Base-by-base conservation (phyloP, 2,329 filamentous ascomycete genomes). In the Cercospora beticola region DNA sequence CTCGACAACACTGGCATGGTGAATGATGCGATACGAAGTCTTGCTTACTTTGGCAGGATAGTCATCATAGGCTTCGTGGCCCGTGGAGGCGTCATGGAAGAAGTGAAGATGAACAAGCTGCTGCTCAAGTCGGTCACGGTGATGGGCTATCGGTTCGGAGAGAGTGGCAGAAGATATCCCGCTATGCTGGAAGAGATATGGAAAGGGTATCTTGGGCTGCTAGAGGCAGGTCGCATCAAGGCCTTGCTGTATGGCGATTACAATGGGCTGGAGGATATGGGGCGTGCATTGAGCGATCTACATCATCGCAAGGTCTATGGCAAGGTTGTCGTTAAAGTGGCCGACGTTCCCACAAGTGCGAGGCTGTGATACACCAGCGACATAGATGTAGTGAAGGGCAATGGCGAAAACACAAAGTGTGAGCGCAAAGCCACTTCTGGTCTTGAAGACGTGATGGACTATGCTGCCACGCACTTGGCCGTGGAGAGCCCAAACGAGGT, bases 41-140 rank as follows among this genome's bases (percentile, higher is more conserved):
- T 87, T 33, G 85, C 81, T 26, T 84, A 87, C 74, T 81, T 82
- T 40, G 87, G 86, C 0, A 78, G 83, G 33, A 77, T 89, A 18
- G 80, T 89, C 2, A 79, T 89, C 30, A 81, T 88, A 2, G 87
- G 87, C 0, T 89, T 89, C 74, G 87, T 86, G 5, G 87, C 84
- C 0, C 79, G 83, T 60, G 81, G 78, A 16, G 85, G 85, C 0
- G 77, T 83, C 7, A 84, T 88, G 78, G 87, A 89, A 74, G 80
- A 81, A 46, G 79, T 88, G 59, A 81, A 82, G 31, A 84, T 86
- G 81, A 88, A 88, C 70, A 79, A 84, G 28, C 77, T 88, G 3
- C 74, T 88, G 52, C 74, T 88, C 40, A 87, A 86, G 71, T 82
- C 85, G 49, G 82, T 82, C 0, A 82, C 81, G n/a, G 73, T 88